A percentile compares a stretch with the other conserved stretches of the same genome.
These are phyloP conservation scores for Thelonectria discophora DNA, from an alignment of 2,329 filamentous ascomycete species.

Conservation along the genomic window DNA sequence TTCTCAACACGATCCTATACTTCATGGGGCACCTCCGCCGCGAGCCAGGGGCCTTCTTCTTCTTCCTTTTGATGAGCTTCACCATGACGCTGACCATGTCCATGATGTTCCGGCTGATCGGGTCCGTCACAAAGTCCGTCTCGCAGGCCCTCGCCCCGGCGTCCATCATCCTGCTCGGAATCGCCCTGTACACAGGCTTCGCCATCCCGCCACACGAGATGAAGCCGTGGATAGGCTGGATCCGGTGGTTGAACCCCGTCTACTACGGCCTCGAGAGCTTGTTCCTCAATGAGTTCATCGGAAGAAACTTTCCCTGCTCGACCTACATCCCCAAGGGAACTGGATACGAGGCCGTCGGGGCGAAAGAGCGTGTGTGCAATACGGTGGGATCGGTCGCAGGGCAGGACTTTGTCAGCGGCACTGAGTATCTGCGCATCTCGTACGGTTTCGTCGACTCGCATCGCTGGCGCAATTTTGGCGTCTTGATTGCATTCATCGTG, in stretches of 20 bases:
- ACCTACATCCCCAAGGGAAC: slow-evolving; percentile 41
- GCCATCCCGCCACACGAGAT: slow-evolving; percentile 56
- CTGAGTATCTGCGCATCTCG: slow-evolving; percentile 19
- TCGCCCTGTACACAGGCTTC: slow-evolving; percentile 64
- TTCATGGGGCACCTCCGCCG: slow-evolving; percentile 72
- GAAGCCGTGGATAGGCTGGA: slow-evolving; percentile 62
- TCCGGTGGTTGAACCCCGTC: slow-evolving; percentile 70
- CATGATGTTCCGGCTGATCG: slow-evolving; percentile 62
- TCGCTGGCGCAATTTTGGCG: slow-evolving; percentile 62
- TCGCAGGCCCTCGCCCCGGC: slow-evolving; percentile 37
- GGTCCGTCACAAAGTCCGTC: slow-evolving; percentile 33
- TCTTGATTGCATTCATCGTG: slow-evolving; percentile 65
- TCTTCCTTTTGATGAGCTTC: slow-evolving; percentile 57
- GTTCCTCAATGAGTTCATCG: slow-evolving; percentile 69
- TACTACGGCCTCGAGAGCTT: slow-evolving; percentile 71
- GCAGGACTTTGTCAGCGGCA: slow-evolving; percentile 14
- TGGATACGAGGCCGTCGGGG: slow-evolving; percentile 19
- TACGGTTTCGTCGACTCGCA: slow-evolving; percentile 26
- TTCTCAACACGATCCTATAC: slow-evolving; percentile 60
- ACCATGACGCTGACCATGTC: slow-evolving; percentile 68
- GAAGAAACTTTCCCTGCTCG: slow-evolving; percentile 58
- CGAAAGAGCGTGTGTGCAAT: slow-evolving; percentile 9
- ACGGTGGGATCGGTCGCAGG: slow-evolving; percentile 9
- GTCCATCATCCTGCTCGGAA: slow-evolving; percentile 30
- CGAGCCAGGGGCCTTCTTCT: slow-evolving; percentile 61